These are phyloP conservation scores for Populus ilicifolia DNA, from an alignment of 345 rosid genomes.

Conservation along the genomic window DNA sequence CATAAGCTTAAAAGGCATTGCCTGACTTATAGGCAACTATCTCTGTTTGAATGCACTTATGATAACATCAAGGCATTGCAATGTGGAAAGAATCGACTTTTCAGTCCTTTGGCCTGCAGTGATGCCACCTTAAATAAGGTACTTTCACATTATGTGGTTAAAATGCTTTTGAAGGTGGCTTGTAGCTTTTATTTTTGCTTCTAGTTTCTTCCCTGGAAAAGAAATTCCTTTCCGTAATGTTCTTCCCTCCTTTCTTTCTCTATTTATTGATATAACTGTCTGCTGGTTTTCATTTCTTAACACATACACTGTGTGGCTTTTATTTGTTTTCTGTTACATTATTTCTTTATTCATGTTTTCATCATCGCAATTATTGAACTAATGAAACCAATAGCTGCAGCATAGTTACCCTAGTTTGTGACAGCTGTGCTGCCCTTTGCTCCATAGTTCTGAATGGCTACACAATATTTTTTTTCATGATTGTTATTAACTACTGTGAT, in stretches of 20 bases:
- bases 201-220: not conserved
- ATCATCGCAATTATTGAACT: not conserved
- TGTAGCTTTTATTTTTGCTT: not conserved
- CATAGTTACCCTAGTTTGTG: not conserved
- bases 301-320: not conserved
- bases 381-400: not conserved
- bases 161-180: not conserved
- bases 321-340: not conserved
- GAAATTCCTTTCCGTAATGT: not conserved
- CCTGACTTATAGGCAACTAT: constrained; percentile 48
- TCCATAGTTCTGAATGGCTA: not conserved
- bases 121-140: constrained; percentile 34
- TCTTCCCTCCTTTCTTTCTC: not conserved
- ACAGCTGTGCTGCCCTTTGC: not conserved
- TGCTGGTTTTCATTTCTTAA: not conserved
- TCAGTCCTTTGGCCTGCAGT: constrained; percentile 22
- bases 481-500: constrained; percentile 12
- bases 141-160: constrained; percentile 4
- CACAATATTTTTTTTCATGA: not conserved
- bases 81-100: constrained; percentile 34
- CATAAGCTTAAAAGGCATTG: constrained; percentile 49
- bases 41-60: constrained; percentile 61
- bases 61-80: constrained; percentile 57
- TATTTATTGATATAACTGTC: not conserved
- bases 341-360: not conserved